Percentiles rank a stretch among this genome's conserved stretches.
Evolutionary conservation across 495 filamentous ascomycete species (phyloP).

Genomic region (Annulohypoxylon stygium): DNA sequence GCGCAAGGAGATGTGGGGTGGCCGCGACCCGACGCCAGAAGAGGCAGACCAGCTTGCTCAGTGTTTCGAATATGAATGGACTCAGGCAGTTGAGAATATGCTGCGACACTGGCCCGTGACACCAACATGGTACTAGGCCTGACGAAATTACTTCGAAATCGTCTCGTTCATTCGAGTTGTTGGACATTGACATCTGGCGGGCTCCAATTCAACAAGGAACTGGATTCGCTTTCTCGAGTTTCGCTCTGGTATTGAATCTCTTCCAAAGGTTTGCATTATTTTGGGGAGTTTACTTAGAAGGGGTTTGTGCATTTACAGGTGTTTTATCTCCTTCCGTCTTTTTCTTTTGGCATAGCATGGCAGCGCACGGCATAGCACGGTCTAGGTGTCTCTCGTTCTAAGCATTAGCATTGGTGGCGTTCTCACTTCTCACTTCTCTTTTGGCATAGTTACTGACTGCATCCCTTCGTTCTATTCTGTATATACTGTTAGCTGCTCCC

Average conservation of each 20-base stretch:
- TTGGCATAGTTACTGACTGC: neutral
- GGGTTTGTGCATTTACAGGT: slow-evolving; percentile 27
- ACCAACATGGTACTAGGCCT: slow-evolving; percentile 63
- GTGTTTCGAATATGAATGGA: slow-evolving; percentile 77
- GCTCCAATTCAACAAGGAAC: slow-evolving; percentile 14
- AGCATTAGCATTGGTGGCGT: slow-evolving; percentile 36
- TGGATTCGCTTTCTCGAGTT: neutral
- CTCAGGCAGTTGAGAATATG: slow-evolving; percentile 72
- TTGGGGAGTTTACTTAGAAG: slow-evolving; percentile 11
- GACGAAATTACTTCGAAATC: slow-evolving; percentile 11
- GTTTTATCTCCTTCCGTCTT: slow-evolving; percentile 7
- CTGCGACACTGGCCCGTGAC: slow-evolving; percentile 75
- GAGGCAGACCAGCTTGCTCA: slow-evolving; percentile 70
- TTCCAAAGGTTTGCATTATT: neutral
- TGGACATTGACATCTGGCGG: neutral
- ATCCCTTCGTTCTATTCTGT: slow-evolving; percentile 7
- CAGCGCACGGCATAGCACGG: slow-evolving; percentile 20
- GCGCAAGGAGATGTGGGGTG: slow-evolving; percentile 81
- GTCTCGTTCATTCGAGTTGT: slow-evolving; percentile 9
- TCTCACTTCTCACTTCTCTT: slow-evolving; percentile 1
- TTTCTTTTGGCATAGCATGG: slow-evolving; percentile 14
- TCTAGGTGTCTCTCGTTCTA: slow-evolving; percentile 6
- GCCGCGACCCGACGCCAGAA: slow-evolving; percentile 65
- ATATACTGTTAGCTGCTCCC: slow-evolving; percentile 22
- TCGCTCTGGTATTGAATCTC: slow-evolving; percentile 5